These are phyloP conservation scores for Lepidium sativum DNA, from an alignment of 345 rosid genomes.

Conservation along the genomic window DNA sequence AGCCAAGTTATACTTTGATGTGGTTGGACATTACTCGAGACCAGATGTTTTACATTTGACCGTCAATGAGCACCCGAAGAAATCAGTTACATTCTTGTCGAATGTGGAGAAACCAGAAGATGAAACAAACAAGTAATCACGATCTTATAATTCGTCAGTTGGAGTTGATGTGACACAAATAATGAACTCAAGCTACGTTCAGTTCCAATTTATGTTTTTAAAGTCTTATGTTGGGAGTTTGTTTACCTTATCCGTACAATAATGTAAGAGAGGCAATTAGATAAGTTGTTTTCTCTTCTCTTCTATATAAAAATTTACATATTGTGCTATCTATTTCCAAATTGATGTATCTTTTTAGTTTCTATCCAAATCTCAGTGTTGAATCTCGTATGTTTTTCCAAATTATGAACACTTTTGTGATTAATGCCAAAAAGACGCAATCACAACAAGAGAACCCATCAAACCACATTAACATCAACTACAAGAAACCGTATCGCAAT, in stretches of 20 bases:
- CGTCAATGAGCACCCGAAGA: conserved; percentile 55
- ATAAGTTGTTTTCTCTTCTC: neutral
- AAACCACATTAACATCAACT: too few relatives aligned
- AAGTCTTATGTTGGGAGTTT: neutral
- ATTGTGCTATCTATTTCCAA: neutral
- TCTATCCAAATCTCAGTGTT: too few relatives aligned
- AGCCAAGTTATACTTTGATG: conserved; percentile 83
- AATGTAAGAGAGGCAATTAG: neutral
- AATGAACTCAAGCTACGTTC: neutral
- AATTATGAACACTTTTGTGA: too few relatives aligned
- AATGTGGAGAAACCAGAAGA: conserved; percentile 23
- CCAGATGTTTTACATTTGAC: conserved; percentile 76
- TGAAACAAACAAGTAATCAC: neutral
- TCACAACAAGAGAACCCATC: too few relatives aligned
- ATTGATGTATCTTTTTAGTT: neutral
- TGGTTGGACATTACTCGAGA: conserved; percentile 79
- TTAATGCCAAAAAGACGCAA: too few relatives aligned
- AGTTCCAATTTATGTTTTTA: neutral
- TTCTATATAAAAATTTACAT: neutral
- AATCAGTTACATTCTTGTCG: conserved; percentile 52
- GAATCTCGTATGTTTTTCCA: too few relatives aligned
- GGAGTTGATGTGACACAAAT: neutral
- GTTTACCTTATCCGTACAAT: neutral
- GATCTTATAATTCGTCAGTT: neutral
- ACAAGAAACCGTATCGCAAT: too few relatives aligned